Base-by-base conservation (phyloP, 805 yeast species). In the Debaryomyces prosopidis region DNA sequence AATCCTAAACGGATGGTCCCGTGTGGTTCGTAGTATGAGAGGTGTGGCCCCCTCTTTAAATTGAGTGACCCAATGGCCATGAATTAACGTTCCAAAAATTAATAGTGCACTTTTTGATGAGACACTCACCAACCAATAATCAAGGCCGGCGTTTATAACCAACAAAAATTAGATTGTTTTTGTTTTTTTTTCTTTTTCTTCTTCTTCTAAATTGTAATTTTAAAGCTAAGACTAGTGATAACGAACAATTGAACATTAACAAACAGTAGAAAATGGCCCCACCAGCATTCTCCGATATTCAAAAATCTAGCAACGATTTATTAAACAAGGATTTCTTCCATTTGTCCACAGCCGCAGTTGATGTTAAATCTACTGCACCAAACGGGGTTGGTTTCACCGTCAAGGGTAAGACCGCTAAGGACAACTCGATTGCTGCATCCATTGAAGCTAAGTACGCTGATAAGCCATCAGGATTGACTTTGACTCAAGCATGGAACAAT, bases 401-500 rank as follows among this genome's bases (percentile, higher is more conserved):
- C 66, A 89, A 89, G 79, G 97, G 96, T 69, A 90, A 89, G 77
- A 79, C 85, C 62, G 80, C 82, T 62, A 82, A 82, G 74, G 88
- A 84, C 65, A 84, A 87, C 66, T 76, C 95, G 59, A 82, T 94
- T 58, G 83, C 91, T 52, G 96, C 96, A 58, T 82, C 86, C 64
- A 75, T 94, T 48, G 98, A 94, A 75, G 87, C 95, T 61, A 89
- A 88, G 79, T 88, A 85, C 79, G 74, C 87, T 51, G 99, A 94
- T 82, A 89, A 89, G 80, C 80, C 90, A 52, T 77, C 94, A 51
- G 97, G 97, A 54, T 78, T 94, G 64, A 83, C 97, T 54, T 76
- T 94, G 65, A 90, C 97, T 58, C 98, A 94, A 80, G 96, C 97
- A 66, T 91, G 98, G 97, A 85, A 91, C 77, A 89, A 96, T 60